Conservation (phyloP, 1,284 basidiomycete species). For the Leucoagaricus sp. region DNA sequence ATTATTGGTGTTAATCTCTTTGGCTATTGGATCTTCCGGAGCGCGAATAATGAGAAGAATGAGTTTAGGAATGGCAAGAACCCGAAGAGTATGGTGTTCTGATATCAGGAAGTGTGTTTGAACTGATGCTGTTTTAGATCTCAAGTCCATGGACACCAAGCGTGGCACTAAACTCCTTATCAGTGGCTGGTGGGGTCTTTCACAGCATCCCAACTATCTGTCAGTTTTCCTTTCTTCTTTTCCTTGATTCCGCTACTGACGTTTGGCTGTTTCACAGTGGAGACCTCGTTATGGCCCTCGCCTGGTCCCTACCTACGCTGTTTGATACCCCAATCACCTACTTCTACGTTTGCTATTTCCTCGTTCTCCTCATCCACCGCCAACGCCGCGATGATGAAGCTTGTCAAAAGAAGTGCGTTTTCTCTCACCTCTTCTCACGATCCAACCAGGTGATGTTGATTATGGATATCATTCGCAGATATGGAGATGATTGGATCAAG, state of each 20-base stretch:
- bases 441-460: background rate
- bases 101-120: no score
- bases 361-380: conserved; percentile 88
- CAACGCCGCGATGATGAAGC: conserved; percentile 92
- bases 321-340: conserved; percentile 94
- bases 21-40: conserved; percentile 94
- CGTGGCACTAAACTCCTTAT: conserved; percentile 90
- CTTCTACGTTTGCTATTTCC: conserved; percentile 93
- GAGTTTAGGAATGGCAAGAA: conserved; percentile 93
- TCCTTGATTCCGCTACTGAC: background rate
- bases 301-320: conserved; percentile 94
- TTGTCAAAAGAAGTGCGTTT: conserved; percentile 78
- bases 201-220: conserved; percentile 94
- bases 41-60: conserved; percentile 92
- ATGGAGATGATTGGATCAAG: conserved; percentile 83
- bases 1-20: conserved; percentile 71
- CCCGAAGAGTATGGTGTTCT: conserved; percentile 74
- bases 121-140: conserved; percentile 44
- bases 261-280: conserved; percentile 49
- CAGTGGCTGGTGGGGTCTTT: conserved; percentile 97
- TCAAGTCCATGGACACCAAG: conserved; percentile 83
- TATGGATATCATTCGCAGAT: conserved; percentile 44
- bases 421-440: conserved; percentile 2
- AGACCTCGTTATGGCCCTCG: conserved; percentile 87
- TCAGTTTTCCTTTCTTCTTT: conserved; percentile 37